These are phyloP conservation scores for Talaromyces proteolyticus DNA, from an alignment of 495 filamentous ascomycete genomes.

Conservation along the genomic window DNA sequence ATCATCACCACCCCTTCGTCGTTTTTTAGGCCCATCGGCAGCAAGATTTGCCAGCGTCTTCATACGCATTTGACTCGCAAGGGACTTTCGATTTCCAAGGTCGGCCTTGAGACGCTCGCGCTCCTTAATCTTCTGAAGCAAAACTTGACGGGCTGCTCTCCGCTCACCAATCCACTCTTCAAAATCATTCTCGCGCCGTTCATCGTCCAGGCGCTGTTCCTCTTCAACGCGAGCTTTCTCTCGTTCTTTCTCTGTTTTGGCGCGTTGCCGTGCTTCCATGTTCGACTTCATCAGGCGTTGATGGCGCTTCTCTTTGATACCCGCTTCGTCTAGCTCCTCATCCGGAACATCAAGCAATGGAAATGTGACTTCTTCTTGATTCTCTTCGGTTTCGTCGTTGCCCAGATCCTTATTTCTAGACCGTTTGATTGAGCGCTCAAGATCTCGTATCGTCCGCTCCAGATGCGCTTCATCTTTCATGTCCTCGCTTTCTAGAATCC, in stretches of 20 bases:
- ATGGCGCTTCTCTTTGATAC: conserved; percentile 81
- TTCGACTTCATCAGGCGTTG: conserved; percentile 91
- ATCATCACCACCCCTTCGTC: conserved; percentile 71
- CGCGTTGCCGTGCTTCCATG: conserved; percentile 82
- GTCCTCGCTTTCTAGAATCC: conserved; percentile 82
- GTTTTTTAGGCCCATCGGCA: conserved; percentile 81
- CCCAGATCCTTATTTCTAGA: conserved; percentile 91
- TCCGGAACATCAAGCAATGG: conserved; percentile 85
- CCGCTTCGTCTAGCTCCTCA: conserved; percentile 86
- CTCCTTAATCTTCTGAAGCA: conserved; percentile 85
- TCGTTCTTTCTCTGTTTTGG: conserved; percentile 90
- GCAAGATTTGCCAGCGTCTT: conserved; percentile 96
- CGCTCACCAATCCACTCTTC: conserved; percentile 83
- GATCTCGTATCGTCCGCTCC: conserved; percentile 73
- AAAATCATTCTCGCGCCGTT: conserved; percentile 75
- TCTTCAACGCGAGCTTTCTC: conserved; percentile 80
- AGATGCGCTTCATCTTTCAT: conserved; percentile 83
- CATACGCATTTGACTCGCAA: conserved; percentile 95
- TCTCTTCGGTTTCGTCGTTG: conserved; percentile 69
- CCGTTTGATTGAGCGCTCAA: conserved; percentile 81
- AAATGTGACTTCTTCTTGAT: conserved; percentile 72
- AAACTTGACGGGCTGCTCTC: conserved; percentile 60
- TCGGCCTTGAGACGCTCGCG: conserved; percentile 87
- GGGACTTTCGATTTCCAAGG: conserved; percentile 89
- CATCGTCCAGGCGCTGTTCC: conserved; percentile 73